phyloP scores from a whole-genome alignment of 352 stramenopile species.

The Labyrinthula sp. region DNA sequence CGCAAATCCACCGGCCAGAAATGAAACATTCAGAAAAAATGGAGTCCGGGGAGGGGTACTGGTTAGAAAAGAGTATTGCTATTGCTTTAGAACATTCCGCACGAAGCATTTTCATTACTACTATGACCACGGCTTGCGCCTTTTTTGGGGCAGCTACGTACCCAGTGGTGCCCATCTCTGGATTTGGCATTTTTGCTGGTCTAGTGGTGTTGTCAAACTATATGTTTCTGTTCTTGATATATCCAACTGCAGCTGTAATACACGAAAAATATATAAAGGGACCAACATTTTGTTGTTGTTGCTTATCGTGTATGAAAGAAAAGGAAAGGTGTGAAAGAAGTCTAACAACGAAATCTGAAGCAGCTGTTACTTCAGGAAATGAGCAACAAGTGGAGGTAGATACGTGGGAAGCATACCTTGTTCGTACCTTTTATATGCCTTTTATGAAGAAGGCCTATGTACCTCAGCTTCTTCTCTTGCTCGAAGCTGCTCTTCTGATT shows the following conservation, averaged over 20 bases:
- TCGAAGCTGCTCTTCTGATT: no score
- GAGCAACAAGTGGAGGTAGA: no score
- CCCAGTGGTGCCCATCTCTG: conserved; percentile 34
- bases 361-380: neutral
- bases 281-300: conserved; percentile 23
- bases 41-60: conserved; percentile 22
- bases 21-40: conserved; percentile 19
- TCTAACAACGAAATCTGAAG: conserved; percentile 13
- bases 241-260: conserved; percentile 17
- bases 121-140: conserved; percentile 37
- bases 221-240: conserved; percentile 38
- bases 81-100: no score
- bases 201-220: conserved; percentile 42
- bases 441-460: conserved; percentile 17
- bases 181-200: conserved; percentile 43
- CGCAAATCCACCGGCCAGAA: no score
- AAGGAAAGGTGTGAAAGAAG: no score
- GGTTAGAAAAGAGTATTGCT: conserved; percentile 29
- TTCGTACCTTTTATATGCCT: conserved; percentile 15
- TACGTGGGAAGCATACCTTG: conserved; percentile 13
- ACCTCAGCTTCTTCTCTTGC: no score
- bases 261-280: conserved; percentile 10
- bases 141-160: conserved; percentile 36
- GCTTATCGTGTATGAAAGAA: no score
- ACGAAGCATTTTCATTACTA: conserved; percentile 40